A percentile compares a stretch with the other conserved stretches of the same genome.
Evolutionary conservation across 441 rosid genomes (phyloP).

Genomic region (Gossypium lobatum): DNA sequence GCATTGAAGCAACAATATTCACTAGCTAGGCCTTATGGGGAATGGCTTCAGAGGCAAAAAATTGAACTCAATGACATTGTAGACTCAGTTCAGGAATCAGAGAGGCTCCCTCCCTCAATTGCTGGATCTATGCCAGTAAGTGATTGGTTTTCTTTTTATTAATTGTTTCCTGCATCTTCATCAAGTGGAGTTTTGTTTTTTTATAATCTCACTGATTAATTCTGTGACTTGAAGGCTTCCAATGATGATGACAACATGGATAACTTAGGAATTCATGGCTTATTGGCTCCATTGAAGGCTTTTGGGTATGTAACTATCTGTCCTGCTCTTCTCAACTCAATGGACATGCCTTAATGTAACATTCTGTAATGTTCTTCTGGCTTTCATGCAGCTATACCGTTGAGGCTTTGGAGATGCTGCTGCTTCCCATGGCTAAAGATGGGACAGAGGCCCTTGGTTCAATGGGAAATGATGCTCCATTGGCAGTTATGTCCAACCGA

Average conservation of each 20-base stretch:
- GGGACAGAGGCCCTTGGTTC: slow-evolving; percentile 99
- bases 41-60: slow-evolving; percentile 92
- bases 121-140: slow-evolving; percentile 72
- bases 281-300: slow-evolving; percentile 88
- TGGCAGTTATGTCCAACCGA: slow-evolving; percentile 94
- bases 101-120: slow-evolving; percentile 51
- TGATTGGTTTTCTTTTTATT: neutral
- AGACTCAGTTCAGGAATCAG: slow-evolving; percentile 60
- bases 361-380: slow-evolving; percentile 11
- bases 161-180: neutral
- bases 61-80: slow-evolving; percentile 75
- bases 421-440: slow-evolving; percentile 99
- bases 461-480: slow-evolving; percentile 98
- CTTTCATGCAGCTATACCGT: slow-evolving; percentile 71
- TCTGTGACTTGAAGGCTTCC: slow-evolving; percentile 47
- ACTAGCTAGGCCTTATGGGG: slow-evolving; percentile 81
- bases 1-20: slow-evolving; percentile 98
- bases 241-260: slow-evolving; percentile 76
- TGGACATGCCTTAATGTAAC: slow-evolving; percentile 8
- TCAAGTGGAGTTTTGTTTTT: neutral
- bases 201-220: neutral
- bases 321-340: neutral
- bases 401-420: slow-evolving; percentile 96
- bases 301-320: slow-evolving; percentile 69
- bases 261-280: slow-evolving; percentile 89